Percentiles rank a stretch among this genome's conserved stretches.
Conservation (phyloP, 139 green algal species). For the Trebouxia sp. region DNA sequence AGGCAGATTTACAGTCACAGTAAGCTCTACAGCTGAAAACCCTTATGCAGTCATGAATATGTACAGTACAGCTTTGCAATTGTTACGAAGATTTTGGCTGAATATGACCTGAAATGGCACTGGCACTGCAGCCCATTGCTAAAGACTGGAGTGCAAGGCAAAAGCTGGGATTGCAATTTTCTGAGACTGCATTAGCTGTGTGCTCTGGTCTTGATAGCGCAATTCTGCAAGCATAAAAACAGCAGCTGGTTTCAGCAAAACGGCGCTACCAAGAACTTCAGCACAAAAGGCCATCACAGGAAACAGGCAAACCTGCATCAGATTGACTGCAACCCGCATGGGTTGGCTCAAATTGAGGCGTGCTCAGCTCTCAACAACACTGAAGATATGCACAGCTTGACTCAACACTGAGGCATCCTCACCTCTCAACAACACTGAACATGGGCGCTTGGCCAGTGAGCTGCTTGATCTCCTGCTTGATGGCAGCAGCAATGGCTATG, state of each 20-base stretch:
- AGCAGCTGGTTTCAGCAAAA: no score
- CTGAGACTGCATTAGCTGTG: no score
- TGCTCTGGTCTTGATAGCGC: no score
- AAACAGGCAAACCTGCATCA: background rate
- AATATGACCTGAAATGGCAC: no score
- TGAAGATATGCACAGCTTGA: background rate
- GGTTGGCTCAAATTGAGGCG: background rate
- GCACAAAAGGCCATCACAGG: background rate
- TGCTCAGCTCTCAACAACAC: background rate
- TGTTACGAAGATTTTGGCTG: no score
- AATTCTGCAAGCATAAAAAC: no score
- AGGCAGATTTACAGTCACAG: background rate
- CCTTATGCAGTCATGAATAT: no score
- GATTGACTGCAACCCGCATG: background rate
- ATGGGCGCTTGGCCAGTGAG: constrained; percentile 35
- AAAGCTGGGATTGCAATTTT: no score
- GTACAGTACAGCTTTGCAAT: no score
- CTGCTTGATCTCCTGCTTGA: constrained; percentile 48
- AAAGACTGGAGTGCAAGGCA: no score
- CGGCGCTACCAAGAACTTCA: background rate
- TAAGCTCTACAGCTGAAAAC: background rate
- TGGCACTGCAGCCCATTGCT: no score
- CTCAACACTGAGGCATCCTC: background rate
- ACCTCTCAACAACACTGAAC: background rate
- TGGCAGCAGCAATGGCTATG: constrained; percentile 47